phyloP scores from a whole-genome alignment of 768 basidiomycete genomes.

The Boletus rex-veris region DNA sequence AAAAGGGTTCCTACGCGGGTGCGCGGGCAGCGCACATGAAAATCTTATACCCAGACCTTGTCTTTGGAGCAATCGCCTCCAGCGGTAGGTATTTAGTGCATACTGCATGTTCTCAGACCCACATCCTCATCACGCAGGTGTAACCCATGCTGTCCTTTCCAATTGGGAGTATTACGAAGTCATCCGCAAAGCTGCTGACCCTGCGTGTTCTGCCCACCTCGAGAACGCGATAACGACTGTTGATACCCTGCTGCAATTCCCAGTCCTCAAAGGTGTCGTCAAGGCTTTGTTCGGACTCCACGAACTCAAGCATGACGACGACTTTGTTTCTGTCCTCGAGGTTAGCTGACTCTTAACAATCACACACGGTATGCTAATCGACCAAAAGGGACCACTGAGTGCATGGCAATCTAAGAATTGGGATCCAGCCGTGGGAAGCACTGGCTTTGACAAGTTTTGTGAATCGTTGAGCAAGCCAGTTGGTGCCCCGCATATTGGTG shows the following conservation, averaged over 20 bases:
- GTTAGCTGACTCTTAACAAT: constrained; percentile 35
- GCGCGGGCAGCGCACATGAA: constrained; percentile 92
- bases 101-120: neutral
- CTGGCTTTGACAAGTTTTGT: constrained; percentile 69
- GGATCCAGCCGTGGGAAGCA: constrained; percentile 70
- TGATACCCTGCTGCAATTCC: constrained; percentile 54
- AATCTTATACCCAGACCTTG: constrained; percentile 81
- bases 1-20: constrained; percentile 84
- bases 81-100: constrained; percentile 50
- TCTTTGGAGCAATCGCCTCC: constrained; percentile 85
- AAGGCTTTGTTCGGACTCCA: constrained; percentile 77
- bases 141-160: constrained; percentile 77
- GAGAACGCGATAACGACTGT: constrained; percentile 56
- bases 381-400: constrained; percentile 52
- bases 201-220: constrained; percentile 55
- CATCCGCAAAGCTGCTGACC: constrained; percentile 65
- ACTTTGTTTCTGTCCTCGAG: constrained; percentile 69
- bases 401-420: constrained; percentile 85
- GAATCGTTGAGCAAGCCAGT: constrained; percentile 46
- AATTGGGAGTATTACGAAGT: constrained; percentile 91
- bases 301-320: constrained; percentile 65
- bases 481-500: constrained; percentile 31
- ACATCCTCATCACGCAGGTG: constrained; percentile 42
- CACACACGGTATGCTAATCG: constrained; percentile 13
- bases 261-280: constrained; percentile 46